Evolutionary conservation across 1,284 basidiomycete species (phyloP), one percentile per base, ranked within the genome.

Genomic region (Vanrija sp.): DNA sequence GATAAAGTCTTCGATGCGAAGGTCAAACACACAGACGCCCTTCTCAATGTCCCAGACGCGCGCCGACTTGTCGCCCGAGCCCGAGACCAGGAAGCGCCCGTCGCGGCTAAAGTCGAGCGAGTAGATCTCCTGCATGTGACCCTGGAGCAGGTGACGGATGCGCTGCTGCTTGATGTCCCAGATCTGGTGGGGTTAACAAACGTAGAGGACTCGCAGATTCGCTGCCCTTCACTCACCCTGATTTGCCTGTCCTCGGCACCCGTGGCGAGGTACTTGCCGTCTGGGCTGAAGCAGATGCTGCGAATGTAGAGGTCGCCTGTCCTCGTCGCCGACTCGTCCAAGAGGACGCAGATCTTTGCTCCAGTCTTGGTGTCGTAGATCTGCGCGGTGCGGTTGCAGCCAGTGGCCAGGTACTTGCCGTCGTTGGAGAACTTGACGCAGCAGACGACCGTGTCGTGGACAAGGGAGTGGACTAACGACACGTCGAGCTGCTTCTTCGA

Each of bases 371-470:
- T 87, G 71, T 94, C 88, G 70, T 87, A 94, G 61, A 96, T 89
- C 72, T 93, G 90, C 7, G 90, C 89, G 0, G 86, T 87, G 37
- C 88, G 80, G 76, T 95, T 94, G 78, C 90, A 95, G 6, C 91
- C 92, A 0, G 91, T 94, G 6, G 90, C 92, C 19, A 96, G 80
- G 62, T 80, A 88, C 70, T 87, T 89, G 37, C 91, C 91, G 68
- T 95, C 89, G 5, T 86, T 83, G 7, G 88, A 91, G 77, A 96
- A 94, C 45, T 87, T 83, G 43, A 95, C 90, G 71, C 90, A 94
- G 76, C 90, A 94, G 0, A 94, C 91, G 12, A 94, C 89, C 88
- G 89, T 94, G 73, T 96, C 91, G 72, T 98, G 95, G 68, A 86
- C 84, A 31, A 98, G 79, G 1, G 89, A 96, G 73, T 98, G 91